Conservation (phyloP, 306 rosid genomes). For the Erythrophleum fordii region DNA sequence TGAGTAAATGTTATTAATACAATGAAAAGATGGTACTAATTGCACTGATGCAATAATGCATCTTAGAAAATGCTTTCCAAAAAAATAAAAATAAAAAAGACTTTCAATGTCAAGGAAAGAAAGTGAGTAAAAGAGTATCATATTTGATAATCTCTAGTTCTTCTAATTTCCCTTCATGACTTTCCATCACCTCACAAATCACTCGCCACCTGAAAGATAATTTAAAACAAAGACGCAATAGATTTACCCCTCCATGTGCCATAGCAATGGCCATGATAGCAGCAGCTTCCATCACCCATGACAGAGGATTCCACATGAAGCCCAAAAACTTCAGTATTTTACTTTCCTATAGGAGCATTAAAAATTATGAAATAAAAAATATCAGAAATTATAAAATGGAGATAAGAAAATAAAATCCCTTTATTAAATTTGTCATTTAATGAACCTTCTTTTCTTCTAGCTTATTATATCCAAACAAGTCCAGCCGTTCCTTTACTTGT, state of each 20-base stretch:
- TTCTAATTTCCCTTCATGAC: not conserved
- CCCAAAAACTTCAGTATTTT: conserved; percentile 73
- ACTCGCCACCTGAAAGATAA: not conserved
- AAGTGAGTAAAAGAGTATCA: too few species aligned
- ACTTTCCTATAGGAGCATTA: conserved; percentile 54
- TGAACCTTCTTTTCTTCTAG: conserved; percentile 81
- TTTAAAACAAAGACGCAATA: not conserved
- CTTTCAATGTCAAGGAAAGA: too few species aligned
- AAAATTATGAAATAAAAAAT: not conserved
- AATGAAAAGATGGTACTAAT: too few species aligned
- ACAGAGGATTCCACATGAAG: conserved; percentile 87
- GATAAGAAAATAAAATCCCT: conserved; percentile 10
- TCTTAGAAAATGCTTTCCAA: too few species aligned
- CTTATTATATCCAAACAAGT: conserved; percentile 69
- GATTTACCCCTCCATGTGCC: conserved; percentile 70
- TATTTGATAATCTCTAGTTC: too few species aligned
- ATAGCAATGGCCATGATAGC: conserved; percentile 74
- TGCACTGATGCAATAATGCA: not conserved
- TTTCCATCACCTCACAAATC: too few species aligned
- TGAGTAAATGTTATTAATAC: too few species aligned
- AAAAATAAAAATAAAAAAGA: too few species aligned
- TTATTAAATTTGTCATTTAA: conserved; percentile 1
- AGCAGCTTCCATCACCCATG: conserved; percentile 96
- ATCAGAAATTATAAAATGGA: conserved; percentile 3
- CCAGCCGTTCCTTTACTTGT: conserved; percentile 60